Conservation (phyloP, 1,139 yeast genomes). For the Suhomyces anneliseae region DNA sequence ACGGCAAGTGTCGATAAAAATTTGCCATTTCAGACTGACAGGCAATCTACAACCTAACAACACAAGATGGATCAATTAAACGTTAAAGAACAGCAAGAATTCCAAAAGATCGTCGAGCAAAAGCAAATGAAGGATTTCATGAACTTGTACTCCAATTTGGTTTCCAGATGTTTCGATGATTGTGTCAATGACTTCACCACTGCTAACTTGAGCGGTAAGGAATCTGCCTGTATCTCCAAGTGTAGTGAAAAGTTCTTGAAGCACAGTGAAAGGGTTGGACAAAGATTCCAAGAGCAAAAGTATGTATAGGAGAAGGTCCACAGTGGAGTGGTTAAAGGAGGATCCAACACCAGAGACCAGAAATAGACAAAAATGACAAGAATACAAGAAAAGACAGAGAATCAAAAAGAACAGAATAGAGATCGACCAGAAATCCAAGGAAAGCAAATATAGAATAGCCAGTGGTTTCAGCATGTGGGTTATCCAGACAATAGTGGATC, state of each 20-base stretch:
- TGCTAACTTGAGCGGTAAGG: conserved; percentile 79
- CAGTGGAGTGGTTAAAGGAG: background rate
- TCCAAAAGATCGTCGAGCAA: conserved; percentile 91
- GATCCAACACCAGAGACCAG: background rate
- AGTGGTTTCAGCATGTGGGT: no score
- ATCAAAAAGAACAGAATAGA: no score
- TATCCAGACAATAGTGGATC: no score
- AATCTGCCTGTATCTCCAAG: conserved; percentile 79
- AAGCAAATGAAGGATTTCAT: conserved; percentile 99
- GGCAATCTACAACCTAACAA: background rate
- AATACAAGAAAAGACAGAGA: no score
- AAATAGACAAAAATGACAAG: background rate
- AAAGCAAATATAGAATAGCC: no score
- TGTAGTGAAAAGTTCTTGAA: conserved; percentile 97
- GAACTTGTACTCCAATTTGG: conserved; percentile 92
- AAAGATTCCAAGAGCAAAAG: conserved; percentile 98
- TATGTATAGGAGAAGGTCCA: conserved; percentile 13
- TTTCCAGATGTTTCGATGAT: conserved; percentile 94
- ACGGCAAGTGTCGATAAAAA: conserved; percentile 3
- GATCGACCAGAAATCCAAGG: no score
- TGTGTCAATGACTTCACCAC: conserved; percentile 98
- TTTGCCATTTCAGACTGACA: conserved; percentile 1
- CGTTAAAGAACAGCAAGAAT: conserved; percentile 93
- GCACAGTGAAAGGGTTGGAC: conserved; percentile 98
- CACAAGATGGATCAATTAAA: conserved; percentile 74